phyloP scores from a whole-genome alignment of 257 asterid genomes.

The Mitragyna speciosa region DNA sequence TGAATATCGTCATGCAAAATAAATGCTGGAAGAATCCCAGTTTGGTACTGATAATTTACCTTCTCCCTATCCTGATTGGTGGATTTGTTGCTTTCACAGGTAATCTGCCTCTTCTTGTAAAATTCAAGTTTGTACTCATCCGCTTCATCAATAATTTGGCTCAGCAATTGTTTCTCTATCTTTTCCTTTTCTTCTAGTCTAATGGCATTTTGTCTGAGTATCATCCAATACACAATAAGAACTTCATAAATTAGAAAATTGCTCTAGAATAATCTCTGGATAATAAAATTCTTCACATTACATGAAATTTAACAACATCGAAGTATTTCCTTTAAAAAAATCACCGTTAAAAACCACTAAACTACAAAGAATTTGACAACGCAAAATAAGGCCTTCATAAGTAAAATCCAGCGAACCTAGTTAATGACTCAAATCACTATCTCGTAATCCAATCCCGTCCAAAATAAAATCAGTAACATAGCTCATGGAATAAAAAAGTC shows the following conservation, averaged over 20 bases:
- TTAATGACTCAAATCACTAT: not conserved
- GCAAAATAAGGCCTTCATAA: not conserved
- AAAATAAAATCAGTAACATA: not conserved
- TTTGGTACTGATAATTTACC: conserved; percentile 36
- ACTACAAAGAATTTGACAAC: not conserved
- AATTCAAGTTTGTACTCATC: conserved; percentile 67
- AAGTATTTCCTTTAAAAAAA: not conserved
- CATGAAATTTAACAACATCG: not conserved
- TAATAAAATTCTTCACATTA: not conserved
- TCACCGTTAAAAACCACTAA: not conserved
- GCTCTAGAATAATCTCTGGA: not conserved
- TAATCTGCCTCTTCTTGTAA: conserved; percentile 56
- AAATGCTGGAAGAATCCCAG: not conserved
- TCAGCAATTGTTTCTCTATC: conserved; percentile 60
- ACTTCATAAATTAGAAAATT: not conserved
- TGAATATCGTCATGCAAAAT: not conserved
- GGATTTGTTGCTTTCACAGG: conserved; percentile 48
- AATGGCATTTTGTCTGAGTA: conserved; percentile 57
- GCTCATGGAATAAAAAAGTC: not conserved
- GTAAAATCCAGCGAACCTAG: not conserved
- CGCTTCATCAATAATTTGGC: conserved; percentile 64
- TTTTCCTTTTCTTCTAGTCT: conserved; percentile 78
- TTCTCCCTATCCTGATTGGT: conserved; percentile 67
- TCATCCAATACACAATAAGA: not conserved
- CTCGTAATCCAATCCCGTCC: not conserved